Evolutionary conservation across 148 eudicot genomes (phyloP).

Genomic region (Hydrangea macrophylla): DNA sequence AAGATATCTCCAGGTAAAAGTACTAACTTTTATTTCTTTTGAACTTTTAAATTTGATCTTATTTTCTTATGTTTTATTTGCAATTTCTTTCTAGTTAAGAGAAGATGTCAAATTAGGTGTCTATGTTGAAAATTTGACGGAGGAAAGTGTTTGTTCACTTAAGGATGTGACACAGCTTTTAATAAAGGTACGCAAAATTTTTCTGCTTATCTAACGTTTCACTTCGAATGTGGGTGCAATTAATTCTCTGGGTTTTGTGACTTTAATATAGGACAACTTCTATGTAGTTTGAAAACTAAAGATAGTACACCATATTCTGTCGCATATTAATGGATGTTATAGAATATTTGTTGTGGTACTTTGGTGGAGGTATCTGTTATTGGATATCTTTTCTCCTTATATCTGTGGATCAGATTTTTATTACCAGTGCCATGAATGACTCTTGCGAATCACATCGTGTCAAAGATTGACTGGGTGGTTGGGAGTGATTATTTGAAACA

Average conservation of each 20-base stretch:
- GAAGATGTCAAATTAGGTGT: slow-evolving; percentile 95
- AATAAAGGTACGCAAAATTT: slow-evolving; percentile 55
- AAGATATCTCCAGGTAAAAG: slow-evolving; percentile 79
- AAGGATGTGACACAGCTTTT: slow-evolving; percentile 77
- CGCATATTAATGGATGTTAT: too few species aligned
- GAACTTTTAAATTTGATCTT: slow-evolving; percentile 7
- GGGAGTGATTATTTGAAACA: too few species aligned
- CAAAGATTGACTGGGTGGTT: too few species aligned
- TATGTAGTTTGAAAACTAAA: too few species aligned
- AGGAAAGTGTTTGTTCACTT: slow-evolving; percentile 68
- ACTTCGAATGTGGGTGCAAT: not conserved
- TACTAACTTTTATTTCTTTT: slow-evolving; percentile 1
- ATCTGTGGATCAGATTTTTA: too few species aligned
- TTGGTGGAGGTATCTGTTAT: too few species aligned
- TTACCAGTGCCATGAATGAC: too few species aligned
- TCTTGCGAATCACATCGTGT: too few species aligned
- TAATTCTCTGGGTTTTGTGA: not conserved
- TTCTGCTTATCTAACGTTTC: slow-evolving; percentile 1
- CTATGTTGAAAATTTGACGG: slow-evolving; percentile 90
- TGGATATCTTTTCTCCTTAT: too few species aligned
- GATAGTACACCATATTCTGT: too few species aligned
- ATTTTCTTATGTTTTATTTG: slow-evolving; percentile 13
- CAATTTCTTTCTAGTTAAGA: slow-evolving; percentile 58
- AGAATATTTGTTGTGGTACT: too few species aligned
- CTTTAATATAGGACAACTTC: not conserved